Conservation (phyloP, 768 basidiomycete species). For the Calocera viscosa region DNA sequence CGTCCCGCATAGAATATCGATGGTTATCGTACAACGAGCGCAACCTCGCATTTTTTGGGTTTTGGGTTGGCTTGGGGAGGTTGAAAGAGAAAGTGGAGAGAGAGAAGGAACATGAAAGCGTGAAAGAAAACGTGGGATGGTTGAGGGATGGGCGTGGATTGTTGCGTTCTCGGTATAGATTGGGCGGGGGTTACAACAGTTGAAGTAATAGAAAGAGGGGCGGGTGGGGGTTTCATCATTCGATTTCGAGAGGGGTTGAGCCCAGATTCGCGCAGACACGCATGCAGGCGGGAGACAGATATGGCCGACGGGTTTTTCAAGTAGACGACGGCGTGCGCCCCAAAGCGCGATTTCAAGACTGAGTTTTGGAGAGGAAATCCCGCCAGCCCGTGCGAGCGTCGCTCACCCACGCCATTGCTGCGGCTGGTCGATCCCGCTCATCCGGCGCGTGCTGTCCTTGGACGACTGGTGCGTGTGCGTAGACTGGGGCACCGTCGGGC, state of each 20-base stretch:
- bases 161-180: conserved; percentile 8
- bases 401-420: conserved; percentile 1
- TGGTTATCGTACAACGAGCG: background rate
- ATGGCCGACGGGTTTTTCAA: background rate
- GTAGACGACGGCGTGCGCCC: background rate
- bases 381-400: background rate
- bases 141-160: background rate
- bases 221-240: background rate
- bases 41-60: background rate
- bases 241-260: conserved; percentile 2
- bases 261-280: background rate
- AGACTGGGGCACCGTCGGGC: background rate
- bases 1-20: background rate
- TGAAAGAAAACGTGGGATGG: background rate
- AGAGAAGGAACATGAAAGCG: background rate
- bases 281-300: background rate
- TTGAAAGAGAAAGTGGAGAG: background rate
- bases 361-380: background rate
- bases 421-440: conserved; percentile 1
- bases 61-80: background rate
- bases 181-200: background rate
- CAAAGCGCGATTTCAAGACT: conserved; percentile 1
- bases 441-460: conserved; percentile 7
- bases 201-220: background rate
- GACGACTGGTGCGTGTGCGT: conserved; percentile 1